Base-by-base conservation (phyloP, 2,329 filamentous ascomycete genomes). In the Arachnomyces sp. region DNA sequence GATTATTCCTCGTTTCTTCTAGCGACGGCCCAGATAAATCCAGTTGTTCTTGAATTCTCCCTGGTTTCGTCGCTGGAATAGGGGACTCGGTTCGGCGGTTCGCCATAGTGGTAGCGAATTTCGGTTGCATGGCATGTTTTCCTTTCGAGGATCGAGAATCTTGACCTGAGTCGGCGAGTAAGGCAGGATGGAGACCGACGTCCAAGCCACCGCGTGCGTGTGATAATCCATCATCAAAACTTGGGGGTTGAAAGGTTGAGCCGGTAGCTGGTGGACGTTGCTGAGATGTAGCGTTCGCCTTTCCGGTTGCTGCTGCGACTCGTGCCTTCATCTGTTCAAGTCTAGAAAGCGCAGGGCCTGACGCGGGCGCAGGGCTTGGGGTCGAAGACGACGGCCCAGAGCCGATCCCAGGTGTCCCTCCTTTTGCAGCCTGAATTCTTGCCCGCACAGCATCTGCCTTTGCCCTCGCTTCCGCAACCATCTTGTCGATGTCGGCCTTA, bases 311-410 rank as follows among this genome's bases (percentile, higher is more conserved):
- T 36, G 84, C 84, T 35, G 84, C 83, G 9, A 92, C 83, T 51
- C 86, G 77, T 16, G 85, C 85, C 61, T 84, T 89, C 57, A 93
- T 74, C 32, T 84, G 82, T 35, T 86, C 86, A 49, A 90, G 77
- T 72, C 62, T 86, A 73, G 56, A 81, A 72, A 47, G 76, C 73
- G 55, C 76, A 15, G 65, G 47, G 34, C 53, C 52, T 18, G 59
- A 37, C 36, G 46, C 38, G 21, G 63, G 45, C 25, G 62, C 53
- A 28, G 54, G 45, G 4, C 54, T 50, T 33, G 60, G 57, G 37
- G 56, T 57, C 18, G 61, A 50, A 74, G 52, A 54, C 42, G 59
- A 52, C 32, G 52, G 50, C 28, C 53, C 44, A 35, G 59, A 47
- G 17, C 49, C 46, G 31, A 45, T 36, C 28, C 50, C 43, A 15